Percentiles rank a stretch among this genome's conserved stretches.
Evolutionary conservation across 345 rosid genomes (phyloP).

Genomic region (Garcia nutans): DNA sequence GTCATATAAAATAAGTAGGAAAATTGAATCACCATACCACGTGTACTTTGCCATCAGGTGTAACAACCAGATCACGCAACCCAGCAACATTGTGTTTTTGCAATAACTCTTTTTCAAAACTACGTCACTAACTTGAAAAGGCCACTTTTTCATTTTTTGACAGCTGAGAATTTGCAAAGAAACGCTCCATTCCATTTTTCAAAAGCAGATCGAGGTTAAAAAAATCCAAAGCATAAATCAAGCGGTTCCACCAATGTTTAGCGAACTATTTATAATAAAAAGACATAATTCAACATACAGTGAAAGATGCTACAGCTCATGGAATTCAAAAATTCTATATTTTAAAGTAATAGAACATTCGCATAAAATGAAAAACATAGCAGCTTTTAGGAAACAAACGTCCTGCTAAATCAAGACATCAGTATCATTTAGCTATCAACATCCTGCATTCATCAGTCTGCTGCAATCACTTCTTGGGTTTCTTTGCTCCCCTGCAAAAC

Average conservation of each 20-base stretch:
- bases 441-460: conserved; percentile 12
- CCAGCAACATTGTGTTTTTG: too few relatives aligned
- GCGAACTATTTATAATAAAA: not conserved
- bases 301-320: conserved; percentile 9
- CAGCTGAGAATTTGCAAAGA: too few relatives aligned
- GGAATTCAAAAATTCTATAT: conserved; percentile 24
- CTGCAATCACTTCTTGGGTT: conserved; percentile 26
- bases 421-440: conserved; percentile 1
- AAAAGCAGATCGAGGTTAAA: not conserved
- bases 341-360: conserved; percentile 16
- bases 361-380: conserved; percentile 19
- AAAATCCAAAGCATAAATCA: too few relatives aligned
- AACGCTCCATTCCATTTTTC: too few relatives aligned
- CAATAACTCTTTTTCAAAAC: too few relatives aligned
- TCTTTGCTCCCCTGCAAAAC: conserved; percentile 22
- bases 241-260: not conserved
- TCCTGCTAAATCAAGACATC: conserved; percentile 28
- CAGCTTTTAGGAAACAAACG: conserved; percentile 14
- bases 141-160: too few relatives aligned
- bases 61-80: too few relatives aligned
- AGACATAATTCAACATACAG: conserved; percentile 16
- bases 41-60: too few relatives aligned
- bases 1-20: too few relatives aligned
- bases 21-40: too few relatives aligned
- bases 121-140: too few relatives aligned